These are phyloP conservation scores for Diospyros kaki DNA, from an alignment of 148 eudicot species.

Conservation along the genomic window DNA sequence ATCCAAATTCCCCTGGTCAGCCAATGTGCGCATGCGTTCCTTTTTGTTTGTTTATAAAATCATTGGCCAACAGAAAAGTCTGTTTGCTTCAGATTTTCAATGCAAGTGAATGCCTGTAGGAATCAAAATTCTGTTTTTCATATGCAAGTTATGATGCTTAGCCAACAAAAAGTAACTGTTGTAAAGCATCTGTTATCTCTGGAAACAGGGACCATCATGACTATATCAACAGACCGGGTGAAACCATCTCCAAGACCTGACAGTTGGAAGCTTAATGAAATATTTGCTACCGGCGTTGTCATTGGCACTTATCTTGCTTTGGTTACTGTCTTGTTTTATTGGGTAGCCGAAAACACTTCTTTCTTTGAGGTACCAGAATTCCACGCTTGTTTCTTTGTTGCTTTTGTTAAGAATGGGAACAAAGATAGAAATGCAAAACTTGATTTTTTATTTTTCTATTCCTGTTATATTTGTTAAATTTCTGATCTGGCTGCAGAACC, in stretches of 20 bases:
- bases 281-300: constrained; percentile 61
- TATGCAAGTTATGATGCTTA: too few relatives aligned
- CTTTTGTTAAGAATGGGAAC: not conserved
- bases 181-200: not conserved
- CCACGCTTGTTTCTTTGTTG: constrained; percentile 1
- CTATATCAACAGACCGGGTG: constrained; percentile 67
- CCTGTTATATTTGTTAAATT: not conserved
- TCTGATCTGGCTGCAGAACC: constrained; percentile 27
- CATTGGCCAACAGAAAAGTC: too few relatives aligned
- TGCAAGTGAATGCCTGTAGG: too few relatives aligned
- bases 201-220: constrained; percentile 73
- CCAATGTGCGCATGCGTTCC: too few relatives aligned
- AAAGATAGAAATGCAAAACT: not conserved
- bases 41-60: too few relatives aligned
- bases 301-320: constrained; percentile 75
- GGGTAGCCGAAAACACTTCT: constrained; percentile 42
- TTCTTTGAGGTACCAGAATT: constrained; percentile 55
- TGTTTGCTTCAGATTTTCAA: too few relatives aligned
- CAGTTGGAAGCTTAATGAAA: constrained; percentile 76
- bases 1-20: too few relatives aligned
- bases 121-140: too few relatives aligned
- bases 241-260: constrained; percentile 65
- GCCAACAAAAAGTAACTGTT: too few relatives aligned
- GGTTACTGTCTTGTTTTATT: constrained; percentile 70
- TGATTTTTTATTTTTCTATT: not conserved